A percentile compares a stretch with the other conserved stretches of the same genome.
phyloP scores from a whole-genome alignment of 306 rosid species.

The Pterocarpus macrocarpus region DNA sequence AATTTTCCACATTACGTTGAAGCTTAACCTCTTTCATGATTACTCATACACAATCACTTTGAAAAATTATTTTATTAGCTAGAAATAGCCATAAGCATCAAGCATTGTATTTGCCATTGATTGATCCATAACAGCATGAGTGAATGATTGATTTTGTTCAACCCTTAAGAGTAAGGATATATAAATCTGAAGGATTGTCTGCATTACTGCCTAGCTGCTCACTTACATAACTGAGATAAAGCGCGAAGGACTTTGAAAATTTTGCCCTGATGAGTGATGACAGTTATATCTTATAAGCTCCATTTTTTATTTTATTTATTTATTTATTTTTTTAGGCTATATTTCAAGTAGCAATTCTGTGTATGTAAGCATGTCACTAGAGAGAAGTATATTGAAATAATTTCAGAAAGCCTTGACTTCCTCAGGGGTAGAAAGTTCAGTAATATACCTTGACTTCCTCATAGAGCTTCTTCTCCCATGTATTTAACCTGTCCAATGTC shows the following conservation, averaged over 20 bases:
- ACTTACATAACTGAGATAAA: no score
- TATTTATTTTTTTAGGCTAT: neutral
- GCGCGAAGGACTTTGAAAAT: neutral
- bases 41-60: neutral
- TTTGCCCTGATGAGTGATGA: neutral
- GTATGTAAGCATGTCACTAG: conserved; percentile 12
- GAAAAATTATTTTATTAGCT: neutral
- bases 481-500: conserved; percentile 78
- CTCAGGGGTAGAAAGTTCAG: conserved; percentile 20
- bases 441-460: conserved; percentile 80
- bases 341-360: conserved; percentile 30
- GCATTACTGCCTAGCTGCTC: no score
- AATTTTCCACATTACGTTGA: conserved; percentile 26
- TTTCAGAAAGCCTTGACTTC: neutral
- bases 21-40: conserved; percentile 23
- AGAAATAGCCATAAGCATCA: conserved; percentile 8
- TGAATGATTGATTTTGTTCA: conserved; percentile 4
- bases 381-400: conserved; percentile 3
- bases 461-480: conserved; percentile 90
- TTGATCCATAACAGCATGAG: neutral
- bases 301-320: neutral
- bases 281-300: neutral
- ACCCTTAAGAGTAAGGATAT: neutral
- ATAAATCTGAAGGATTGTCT: neutral
- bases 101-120: conserved; percentile 1